Base-by-base conservation (phyloP, 805 yeast genomes). In the Peterozyma toletana region DNA sequence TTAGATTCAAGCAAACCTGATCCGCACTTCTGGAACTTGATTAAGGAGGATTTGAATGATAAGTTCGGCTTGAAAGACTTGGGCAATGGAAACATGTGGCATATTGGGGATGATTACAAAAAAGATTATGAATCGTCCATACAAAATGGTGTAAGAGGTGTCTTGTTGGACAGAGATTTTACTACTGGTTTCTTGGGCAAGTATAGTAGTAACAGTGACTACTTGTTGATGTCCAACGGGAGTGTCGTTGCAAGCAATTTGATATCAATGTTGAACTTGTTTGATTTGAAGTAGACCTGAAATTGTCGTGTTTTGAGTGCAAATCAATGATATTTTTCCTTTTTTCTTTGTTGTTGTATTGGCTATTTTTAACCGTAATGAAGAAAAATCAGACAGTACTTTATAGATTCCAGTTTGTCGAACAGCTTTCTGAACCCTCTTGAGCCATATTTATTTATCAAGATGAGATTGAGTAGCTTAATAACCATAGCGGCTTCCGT, bases 111-210 rank as follows among this genome's bases (percentile, higher is more conserved):
- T 54, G 78, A 74, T 49, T 57, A 67, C 33, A 60, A 59, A 7
- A 75, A 77, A 41, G 91, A 83, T 55, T 64, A 74, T 44, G 53
- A 63, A 11, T 83, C 80, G 2, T 67, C 81, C 0, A 56, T 63
- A 14, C 56, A 59, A 21, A 70, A 81, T 1, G 89, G 89, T 0
- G 75, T 87, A 77, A 77, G 75, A 42, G 78, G 83, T 5, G 62
- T 83, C 0, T 59, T 75, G 18, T 44, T 80, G 3, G 84, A 80
- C 53, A 64, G 86, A 51, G 47, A 53, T 3, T 51, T 65, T 39
- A 51, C 52, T 11, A 58, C 60, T 40, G 61, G 41, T 5, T 43
- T 33, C 29, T 30, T 40, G 29, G 34, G 34, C 9, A 31, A 31
- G 15, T 31, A 31, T 14, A 31, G 34, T 9, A 13, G 14, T 5